Percentiles rank a stretch among this genome's conserved stretches.
Conservation (phyloP, 2,329 filamentous ascomycete species). For the Sporothrix brunneoviolacea region DNA sequence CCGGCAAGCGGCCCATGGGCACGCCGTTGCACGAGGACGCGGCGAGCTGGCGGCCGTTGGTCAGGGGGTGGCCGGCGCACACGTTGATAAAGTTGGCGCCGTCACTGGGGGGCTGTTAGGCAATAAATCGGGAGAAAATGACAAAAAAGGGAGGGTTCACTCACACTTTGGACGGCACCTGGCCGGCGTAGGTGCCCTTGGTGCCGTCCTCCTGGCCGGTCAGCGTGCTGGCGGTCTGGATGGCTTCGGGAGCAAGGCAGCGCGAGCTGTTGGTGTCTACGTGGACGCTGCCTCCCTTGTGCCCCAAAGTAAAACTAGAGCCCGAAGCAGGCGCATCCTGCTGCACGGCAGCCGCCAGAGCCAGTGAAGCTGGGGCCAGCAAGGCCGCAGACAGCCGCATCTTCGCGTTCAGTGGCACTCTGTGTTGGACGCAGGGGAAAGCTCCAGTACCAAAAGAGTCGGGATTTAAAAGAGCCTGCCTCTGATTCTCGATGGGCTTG, state of each 20-base stretch:
- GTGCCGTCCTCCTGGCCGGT: slow-evolving; percentile 32
- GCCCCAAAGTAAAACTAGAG: too few relatives aligned
- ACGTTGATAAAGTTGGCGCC: slow-evolving; percentile 50
- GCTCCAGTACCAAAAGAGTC: too few relatives aligned
- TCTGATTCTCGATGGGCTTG: too few relatives aligned
- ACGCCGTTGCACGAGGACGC: slow-evolving; percentile 51
- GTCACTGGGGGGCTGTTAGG: slow-evolving; percentile 29
- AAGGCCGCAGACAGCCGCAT: too few relatives aligned
- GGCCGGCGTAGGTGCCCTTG: slow-evolving; percentile 23
- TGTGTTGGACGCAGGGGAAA: too few relatives aligned
- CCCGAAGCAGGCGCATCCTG: too few relatives aligned
- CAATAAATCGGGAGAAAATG: neutral
- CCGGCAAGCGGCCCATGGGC: slow-evolving; percentile 51
- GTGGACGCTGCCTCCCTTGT: neutral
- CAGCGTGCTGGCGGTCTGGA: slow-evolving; percentile 35
- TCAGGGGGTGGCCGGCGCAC: slow-evolving; percentile 46
- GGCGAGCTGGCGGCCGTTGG: slow-evolving; percentile 46
- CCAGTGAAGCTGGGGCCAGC: too few relatives aligned
- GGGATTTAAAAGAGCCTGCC: too few relatives aligned
- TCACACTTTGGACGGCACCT: slow-evolving; percentile 39
- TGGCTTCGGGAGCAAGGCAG: slow-evolving; percentile 31
- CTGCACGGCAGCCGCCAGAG: too few relatives aligned
- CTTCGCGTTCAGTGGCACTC: too few relatives aligned
- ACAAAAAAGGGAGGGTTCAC: slow-evolving; percentile 11
- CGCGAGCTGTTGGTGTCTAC: neutral